These are phyloP conservation scores for Fusarium sambucinum DNA, from an alignment of 2,329 filamentous ascomycete genomes.

Conservation along the genomic window DNA sequence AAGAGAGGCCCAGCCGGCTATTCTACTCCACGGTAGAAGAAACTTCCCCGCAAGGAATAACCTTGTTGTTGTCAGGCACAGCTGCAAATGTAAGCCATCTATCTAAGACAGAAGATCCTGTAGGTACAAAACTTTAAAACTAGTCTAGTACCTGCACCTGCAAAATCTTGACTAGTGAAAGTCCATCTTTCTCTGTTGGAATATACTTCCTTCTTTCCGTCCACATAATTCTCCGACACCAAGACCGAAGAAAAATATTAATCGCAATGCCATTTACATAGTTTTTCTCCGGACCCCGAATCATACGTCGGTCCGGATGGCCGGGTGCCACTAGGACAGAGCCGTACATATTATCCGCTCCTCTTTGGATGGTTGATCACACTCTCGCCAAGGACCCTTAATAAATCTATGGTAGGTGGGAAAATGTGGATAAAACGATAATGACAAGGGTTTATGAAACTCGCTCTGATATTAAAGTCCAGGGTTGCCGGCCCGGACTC, in stretches of 20 bases:
- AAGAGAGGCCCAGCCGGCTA: constrained; percentile 3
- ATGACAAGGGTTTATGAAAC: constrained; percentile 24
- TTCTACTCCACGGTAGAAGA: not conserved
- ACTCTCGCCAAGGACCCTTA: constrained; percentile 1
- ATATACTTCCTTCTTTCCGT: constrained; percentile 5
- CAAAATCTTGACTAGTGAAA: not conserved
- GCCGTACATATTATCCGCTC: constrained; percentile 3
- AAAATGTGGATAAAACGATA: constrained; percentile 18
- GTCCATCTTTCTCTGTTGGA: constrained; percentile 1
- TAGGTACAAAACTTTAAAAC: not conserved
- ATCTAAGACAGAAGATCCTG: constrained; percentile 8
- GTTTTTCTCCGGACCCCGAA: not conserved
- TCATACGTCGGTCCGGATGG: not conserved
- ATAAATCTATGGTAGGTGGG: constrained; percentile 22
- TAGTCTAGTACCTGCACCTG: not conserved
- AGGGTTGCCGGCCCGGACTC: constrained; percentile 17
- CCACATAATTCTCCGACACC: not conserved
- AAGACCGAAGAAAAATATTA: not conserved
- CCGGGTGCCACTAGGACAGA: constrained; percentile 6
- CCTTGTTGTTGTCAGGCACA: not conserved
- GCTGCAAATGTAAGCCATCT: constrained; percentile 2
- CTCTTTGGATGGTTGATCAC: constrained; percentile 2
- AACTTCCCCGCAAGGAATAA: constrained; percentile 1
- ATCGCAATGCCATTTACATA: not conserved
- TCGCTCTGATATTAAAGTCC: not conserved